These are phyloP conservation scores for Eimeria necatrix DNA, from an alignment of 169 alveolate genomes.

Conservation along the genomic window DNA sequence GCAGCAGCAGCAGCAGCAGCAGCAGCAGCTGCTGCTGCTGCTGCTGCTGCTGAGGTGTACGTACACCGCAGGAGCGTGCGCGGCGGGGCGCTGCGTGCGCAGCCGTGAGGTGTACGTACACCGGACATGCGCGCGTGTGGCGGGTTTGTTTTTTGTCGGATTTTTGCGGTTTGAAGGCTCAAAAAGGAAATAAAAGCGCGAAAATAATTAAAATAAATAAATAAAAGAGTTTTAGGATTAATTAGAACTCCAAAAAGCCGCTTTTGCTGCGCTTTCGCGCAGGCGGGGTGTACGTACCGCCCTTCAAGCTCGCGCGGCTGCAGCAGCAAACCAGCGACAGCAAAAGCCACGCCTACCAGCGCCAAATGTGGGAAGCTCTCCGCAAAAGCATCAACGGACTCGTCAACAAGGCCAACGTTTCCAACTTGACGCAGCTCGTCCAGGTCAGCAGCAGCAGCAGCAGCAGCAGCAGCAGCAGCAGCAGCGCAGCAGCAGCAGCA, in stretches of 20 bases:
- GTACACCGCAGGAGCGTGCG: too few relatives aligned
- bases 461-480: too few relatives aligned
- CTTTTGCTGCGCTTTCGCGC: slow-evolving; percentile 81
- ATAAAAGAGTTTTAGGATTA: too few relatives aligned
- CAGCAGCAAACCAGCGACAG: slow-evolving; percentile 93
- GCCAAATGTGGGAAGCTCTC: slow-evolving; percentile 98
- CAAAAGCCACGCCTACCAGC: slow-evolving; percentile 94
- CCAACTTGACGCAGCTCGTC: slow-evolving; percentile 90
- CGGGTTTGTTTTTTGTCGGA: too few relatives aligned
- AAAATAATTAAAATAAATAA: background rate
- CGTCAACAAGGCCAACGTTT: slow-evolving; percentile 96
- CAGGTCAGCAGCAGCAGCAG: too few relatives aligned
- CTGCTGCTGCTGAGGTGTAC: too few relatives aligned
- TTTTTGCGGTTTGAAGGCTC: background rate
- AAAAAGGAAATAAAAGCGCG: background rate
- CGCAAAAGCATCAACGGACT: slow-evolving; percentile 97
- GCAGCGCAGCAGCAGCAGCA: too few relatives aligned
- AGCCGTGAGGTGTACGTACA: background rate
- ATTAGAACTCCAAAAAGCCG: too few relatives aligned
- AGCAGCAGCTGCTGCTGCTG: too few relatives aligned
- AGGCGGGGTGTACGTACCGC: slow-evolving; percentile 99
- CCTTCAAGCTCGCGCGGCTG: slow-evolving; percentile 96
- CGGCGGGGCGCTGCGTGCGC: too few relatives aligned
- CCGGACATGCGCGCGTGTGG: too few relatives aligned
- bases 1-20: too few relatives aligned